Percentiles rank a stretch among this genome's conserved stretches.
Evolutionary conservation across 176 grass and related monocot species (phyloP).

Genomic region (Lolium rigidum): DNA sequence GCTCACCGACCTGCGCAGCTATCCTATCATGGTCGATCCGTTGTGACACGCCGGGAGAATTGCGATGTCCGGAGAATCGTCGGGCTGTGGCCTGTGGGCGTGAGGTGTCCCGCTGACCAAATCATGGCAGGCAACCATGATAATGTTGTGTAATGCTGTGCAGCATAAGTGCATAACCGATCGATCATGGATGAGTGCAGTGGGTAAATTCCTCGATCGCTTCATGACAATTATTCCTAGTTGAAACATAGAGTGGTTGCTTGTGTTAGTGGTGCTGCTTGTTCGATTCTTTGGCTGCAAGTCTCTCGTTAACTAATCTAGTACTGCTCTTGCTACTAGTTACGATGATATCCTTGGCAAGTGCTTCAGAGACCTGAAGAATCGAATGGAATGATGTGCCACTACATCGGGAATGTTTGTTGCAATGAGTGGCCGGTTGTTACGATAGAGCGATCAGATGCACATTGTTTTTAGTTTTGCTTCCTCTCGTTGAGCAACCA

Average conservation of each 20-base stretch:
- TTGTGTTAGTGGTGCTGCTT: background rate
- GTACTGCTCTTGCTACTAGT: too few species aligned
- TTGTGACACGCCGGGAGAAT: background rate
- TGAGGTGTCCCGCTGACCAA: background rate
- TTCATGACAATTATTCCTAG: background rate
- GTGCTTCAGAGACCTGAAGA: background rate
- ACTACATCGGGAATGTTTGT: background rate
- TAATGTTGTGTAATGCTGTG: background rate
- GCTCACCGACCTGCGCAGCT: too few species aligned
- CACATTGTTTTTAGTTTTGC: background rate
- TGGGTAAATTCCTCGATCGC: background rate
- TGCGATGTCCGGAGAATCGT: background rate
- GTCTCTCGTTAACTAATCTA: background rate
- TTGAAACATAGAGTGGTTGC: background rate
- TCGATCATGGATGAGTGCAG: background rate
- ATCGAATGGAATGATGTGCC: background rate
- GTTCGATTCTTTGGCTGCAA: background rate
- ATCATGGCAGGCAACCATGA: background rate
- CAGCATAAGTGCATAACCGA: background rate
- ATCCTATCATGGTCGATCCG: background rate
- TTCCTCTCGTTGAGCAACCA: too few species aligned
- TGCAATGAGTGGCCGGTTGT: background rate
- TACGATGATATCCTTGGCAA: background rate
- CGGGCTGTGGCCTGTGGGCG: background rate
- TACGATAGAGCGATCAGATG: background rate